Evolutionary conservation across 768 basidiomycete genomes (phyloP).

Genomic region (Pisolithus albus): DNA sequence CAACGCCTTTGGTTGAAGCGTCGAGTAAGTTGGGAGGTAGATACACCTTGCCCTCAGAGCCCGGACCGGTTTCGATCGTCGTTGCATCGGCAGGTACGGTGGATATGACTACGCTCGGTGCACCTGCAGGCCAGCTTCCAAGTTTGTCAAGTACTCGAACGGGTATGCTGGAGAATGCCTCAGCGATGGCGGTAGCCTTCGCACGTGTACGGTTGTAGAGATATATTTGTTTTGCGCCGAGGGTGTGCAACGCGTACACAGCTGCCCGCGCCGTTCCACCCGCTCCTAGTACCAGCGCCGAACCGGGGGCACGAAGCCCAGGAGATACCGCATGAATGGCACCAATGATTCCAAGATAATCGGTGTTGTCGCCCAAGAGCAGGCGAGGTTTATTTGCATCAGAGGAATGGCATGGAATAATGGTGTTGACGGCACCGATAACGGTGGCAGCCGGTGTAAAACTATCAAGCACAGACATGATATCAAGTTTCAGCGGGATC

Average conservation of each 20-base stretch:
- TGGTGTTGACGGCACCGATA: slow-evolving; percentile 95
- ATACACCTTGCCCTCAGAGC: slow-evolving; percentile 30
- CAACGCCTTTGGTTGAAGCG: slow-evolving; percentile 56
- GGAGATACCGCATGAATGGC: slow-evolving; percentile 41
- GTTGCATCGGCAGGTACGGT: slow-evolving; percentile 76
- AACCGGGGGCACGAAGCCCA: slow-evolving; percentile 27
- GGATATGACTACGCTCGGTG: slow-evolving; percentile 73
- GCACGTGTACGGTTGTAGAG: slow-evolving; percentile 78
- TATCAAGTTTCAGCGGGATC: slow-evolving; percentile 89
- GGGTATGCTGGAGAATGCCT: slow-evolving; percentile 49
- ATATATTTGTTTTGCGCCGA: slow-evolving; percentile 68
- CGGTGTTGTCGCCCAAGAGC: slow-evolving; percentile 92
- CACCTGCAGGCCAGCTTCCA: slow-evolving; percentile 40
- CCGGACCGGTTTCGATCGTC: slow-evolving; percentile 21
- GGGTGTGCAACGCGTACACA: slow-evolving; percentile 73
- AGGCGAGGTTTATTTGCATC: slow-evolving; percentile 32
- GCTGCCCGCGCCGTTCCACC: slow-evolving; percentile 95
- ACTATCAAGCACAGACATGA: slow-evolving; percentile 76
- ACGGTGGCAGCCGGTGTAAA: slow-evolving; percentile 74
- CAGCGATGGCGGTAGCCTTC: slow-evolving; percentile 66
- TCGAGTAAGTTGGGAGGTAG: slow-evolving; percentile 55
- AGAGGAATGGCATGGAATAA: slow-evolving; percentile 45
- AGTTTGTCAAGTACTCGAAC: slow-evolving; percentile 58
- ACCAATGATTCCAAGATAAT: slow-evolving; percentile 83
- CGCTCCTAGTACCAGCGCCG: slow-evolving; percentile 85